phyloP scores from a whole-genome alignment of 306 rosid species.

The Trifolium pratense region DNA sequence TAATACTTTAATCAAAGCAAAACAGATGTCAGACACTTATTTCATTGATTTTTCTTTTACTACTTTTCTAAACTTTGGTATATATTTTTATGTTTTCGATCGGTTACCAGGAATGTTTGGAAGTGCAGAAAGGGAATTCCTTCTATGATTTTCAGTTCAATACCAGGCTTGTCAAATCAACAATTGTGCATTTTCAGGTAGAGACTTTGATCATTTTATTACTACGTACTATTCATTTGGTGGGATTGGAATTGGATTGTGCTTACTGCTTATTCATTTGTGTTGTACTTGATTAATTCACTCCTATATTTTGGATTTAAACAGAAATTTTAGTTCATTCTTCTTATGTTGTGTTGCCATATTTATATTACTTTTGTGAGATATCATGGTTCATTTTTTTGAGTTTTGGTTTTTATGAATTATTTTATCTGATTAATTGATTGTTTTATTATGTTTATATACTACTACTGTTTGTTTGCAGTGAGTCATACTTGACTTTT shows the following conservation, averaged over 20 bases:
- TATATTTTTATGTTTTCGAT: neutral
- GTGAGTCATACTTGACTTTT: conserved; percentile 31
- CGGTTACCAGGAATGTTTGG: conserved; percentile 70
- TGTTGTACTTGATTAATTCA: neutral
- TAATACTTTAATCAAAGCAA: too few relatives aligned
- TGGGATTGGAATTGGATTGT: conserved; percentile 5
- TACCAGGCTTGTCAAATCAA: conserved; percentile 89
- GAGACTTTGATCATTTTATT: conserved; percentile 30
- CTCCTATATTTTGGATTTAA: conserved; percentile 4
- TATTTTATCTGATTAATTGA: conserved; percentile 14
- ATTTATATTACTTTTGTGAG: neutral
- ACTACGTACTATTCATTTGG: neutral
- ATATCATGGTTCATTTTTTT: conserved; percentile 14
- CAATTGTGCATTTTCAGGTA: conserved; percentile 97
- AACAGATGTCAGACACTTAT: too few relatives aligned
- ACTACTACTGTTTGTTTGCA: conserved; percentile 7
- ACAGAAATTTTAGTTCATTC: conserved; percentile 4
- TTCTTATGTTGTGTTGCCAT: conserved; percentile 16
- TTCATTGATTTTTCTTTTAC: neutral
- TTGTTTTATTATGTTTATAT: conserved; percentile 20
- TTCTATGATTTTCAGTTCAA: conserved; percentile 90
- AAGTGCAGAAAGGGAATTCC: conserved; percentile 62
- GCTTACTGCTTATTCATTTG: conserved; percentile 11
- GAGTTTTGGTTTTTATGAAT: neutral
- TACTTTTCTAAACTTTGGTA: neutral